Base-by-base conservation (phyloP, 2,329 filamentous ascomycete genomes). In the Eutypa lata region DNA sequence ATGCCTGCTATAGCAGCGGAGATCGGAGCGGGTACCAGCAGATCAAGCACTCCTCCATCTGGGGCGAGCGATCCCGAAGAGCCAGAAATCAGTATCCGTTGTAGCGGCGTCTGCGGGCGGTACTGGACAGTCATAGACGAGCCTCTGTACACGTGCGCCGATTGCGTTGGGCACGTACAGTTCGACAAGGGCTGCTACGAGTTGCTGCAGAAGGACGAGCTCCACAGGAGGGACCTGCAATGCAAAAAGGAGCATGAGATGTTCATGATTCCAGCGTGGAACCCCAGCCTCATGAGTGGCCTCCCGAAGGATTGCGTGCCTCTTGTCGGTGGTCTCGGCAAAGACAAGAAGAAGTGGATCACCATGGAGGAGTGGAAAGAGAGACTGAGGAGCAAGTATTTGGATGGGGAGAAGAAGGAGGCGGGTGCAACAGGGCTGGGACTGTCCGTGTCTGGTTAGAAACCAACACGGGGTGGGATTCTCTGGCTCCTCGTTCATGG, bases 291-390 rank as follows among this genome's bases (percentile, higher is more conserved):
- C 2, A 58, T 53, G 43, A 53, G 53, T 31, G 59, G 54, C 7
- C 54, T 67, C 56, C 63, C 65, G 1, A 58, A 47, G 50, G 55
- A 53, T 8, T 57, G 31, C 22, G 52, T 67, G 19, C 63, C 63
- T 1, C 48, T 68, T 19, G 58, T 64, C 2, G 57, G 57, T 16
- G 48, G 51, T 16, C 35, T 19, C 28, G 56, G 51, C 7, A 51
- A 33, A 14, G 55, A 48, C 3, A 45, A 37, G 40, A 60, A 58
- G 59, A 57, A 50, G 21, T 67, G 65, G 65, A 60, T 66, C 7
- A 43, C 61, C 5, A 21, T 64, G 21, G 60, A 65, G 8, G 58
- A 65, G 53, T 68, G 62, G 63, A 66, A 64, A 53, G 50, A 49
- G 2, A 53, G 51, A 7, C 31, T 68, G 54, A 61, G 48, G 49